phyloP scores from a whole-genome alignment of 1,284 basidiomycete species.

The Tilletia horrida region DNA sequence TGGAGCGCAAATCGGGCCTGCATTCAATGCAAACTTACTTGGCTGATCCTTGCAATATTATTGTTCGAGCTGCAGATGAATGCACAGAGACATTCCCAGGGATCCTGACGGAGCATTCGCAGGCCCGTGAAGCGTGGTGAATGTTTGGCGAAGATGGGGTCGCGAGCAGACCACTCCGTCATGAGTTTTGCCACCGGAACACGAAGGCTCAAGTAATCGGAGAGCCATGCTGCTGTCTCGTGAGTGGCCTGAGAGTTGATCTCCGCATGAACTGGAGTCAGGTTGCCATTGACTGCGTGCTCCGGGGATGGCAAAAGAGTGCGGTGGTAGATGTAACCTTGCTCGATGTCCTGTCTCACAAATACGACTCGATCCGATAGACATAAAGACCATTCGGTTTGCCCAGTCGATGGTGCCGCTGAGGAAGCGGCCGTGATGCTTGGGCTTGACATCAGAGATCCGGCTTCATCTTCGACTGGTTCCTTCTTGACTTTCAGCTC shows the following conservation, averaged over 20 bases:
- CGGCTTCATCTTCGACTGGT: neutral
- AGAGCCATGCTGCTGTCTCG: conserved; percentile 70
- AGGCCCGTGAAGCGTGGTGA: conserved; percentile 63
- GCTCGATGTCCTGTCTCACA: conserved; percentile 43
- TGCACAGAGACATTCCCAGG: conserved; percentile 70
- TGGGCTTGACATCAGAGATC: neutral
- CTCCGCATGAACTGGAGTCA: neutral
- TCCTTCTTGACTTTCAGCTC: conserved; percentile 19
- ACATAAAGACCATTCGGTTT: conserved; percentile 51
- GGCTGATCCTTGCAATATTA: conserved; percentile 63
- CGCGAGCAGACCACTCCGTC: conserved; percentile 68
- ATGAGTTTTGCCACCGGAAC: conserved; percentile 74
- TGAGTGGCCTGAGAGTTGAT: neutral
- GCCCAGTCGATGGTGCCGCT: conserved; percentile 19
- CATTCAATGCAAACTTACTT: conserved; percentile 10
- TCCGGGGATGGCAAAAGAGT: conserved; percentile 30
- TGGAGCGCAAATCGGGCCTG: too few relatives aligned
- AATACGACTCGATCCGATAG: conserved; percentile 50
- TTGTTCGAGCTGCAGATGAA: conserved; percentile 99
- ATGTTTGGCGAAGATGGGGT: conserved; percentile 71
- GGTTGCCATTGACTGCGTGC: neutral
- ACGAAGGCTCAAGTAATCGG: conserved; percentile 84
- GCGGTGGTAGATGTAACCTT: conserved; percentile 40
- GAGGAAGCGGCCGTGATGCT: too few relatives aligned
- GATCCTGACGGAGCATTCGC: conserved; percentile 81